phyloP scores from a whole-genome alignment of 805 yeast genomes.

The Vanderwaltozyma polyspora region DNA sequence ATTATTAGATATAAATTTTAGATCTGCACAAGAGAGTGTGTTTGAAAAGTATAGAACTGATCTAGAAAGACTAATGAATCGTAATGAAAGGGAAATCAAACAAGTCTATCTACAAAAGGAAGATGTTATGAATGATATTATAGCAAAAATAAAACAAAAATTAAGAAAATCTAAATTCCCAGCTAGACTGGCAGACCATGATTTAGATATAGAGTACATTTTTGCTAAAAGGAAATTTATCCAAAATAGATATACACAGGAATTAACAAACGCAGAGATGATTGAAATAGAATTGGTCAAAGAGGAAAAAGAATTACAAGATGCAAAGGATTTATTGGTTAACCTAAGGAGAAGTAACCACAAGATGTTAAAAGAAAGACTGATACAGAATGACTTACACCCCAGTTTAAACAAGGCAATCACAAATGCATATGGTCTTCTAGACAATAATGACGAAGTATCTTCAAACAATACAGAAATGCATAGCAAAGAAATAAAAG shows the following conservation, averaged over 20 bases:
- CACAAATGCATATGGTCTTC: constrained; percentile 19
- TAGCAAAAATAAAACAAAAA: constrained; percentile 14
- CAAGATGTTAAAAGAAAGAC: constrained; percentile 10
- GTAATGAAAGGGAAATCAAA: constrained; percentile 8
- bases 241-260: constrained; percentile 16
- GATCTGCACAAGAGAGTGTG: constrained; percentile 14
- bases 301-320: constrained; percentile 14
- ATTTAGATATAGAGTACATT: constrained; percentile 23
- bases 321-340: constrained; percentile 5
- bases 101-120: constrained; percentile 12
- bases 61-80: constrained; percentile 7
- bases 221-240: constrained; percentile 22
- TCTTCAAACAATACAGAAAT: constrained; percentile 1
- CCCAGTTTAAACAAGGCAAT: constrained; percentile 22
- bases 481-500: constrained; percentile 6
- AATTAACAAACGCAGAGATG: constrained; percentile 15
- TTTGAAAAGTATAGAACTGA: constrained; percentile 15
- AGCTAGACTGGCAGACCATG: constrained; percentile 13
- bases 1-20: constrained; percentile 18
- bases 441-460: not conserved
- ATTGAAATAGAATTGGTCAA: constrained; percentile 15
- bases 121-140: constrained; percentile 15
- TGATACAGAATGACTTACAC: constrained; percentile 16
- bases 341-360: constrained; percentile 7
- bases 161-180: constrained; percentile 19